A percentile compares a stretch with the other conserved stretches of the same genome.
phyloP scores from a whole-genome alignment of 2,329 filamentous ascomycete genomes.

The Diaporthe sp. region DNA sequence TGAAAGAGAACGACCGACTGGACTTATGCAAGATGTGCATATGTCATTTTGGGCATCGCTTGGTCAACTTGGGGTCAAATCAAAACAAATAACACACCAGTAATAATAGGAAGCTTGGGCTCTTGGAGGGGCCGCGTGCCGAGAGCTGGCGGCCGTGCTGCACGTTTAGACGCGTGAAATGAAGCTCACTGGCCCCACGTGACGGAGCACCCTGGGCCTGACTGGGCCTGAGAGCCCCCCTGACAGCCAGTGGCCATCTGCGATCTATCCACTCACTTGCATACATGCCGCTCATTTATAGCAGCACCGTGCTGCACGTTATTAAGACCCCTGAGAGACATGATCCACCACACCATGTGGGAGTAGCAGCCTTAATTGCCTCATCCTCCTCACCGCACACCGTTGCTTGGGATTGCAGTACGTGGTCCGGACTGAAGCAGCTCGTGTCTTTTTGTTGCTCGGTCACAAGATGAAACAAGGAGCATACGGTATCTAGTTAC shows the following conservation, averaged over 20 bases:
- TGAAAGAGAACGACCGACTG: background rate
- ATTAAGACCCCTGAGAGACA: constrained; percentile 24
- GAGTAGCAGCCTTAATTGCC: constrained; percentile 17
- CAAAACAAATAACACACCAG: constrained; percentile 31
- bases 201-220: background rate
- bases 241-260: constrained; percentile 18
- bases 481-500: background rate
- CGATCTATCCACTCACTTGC: constrained; percentile 20
- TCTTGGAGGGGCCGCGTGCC: constrained; percentile 28
- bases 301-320: background rate
- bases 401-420: background rate
- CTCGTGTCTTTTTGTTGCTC: background rate
- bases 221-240: constrained; percentile 3
- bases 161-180: constrained; percentile 16
- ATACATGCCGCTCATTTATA: background rate
- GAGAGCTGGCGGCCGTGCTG: background rate
- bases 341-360: constrained; percentile 21
- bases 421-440: background rate
- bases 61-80: constrained; percentile 27
- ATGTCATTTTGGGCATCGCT: constrained; percentile 16
- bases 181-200: constrained; percentile 8
- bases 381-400: constrained; percentile 19
- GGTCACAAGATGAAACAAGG: background rate
- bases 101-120: constrained; percentile 9
- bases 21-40: constrained; percentile 22